Base-by-base conservation (phyloP, 1,284 basidiomycete species). In the Sporisorium reilianum region DNA sequence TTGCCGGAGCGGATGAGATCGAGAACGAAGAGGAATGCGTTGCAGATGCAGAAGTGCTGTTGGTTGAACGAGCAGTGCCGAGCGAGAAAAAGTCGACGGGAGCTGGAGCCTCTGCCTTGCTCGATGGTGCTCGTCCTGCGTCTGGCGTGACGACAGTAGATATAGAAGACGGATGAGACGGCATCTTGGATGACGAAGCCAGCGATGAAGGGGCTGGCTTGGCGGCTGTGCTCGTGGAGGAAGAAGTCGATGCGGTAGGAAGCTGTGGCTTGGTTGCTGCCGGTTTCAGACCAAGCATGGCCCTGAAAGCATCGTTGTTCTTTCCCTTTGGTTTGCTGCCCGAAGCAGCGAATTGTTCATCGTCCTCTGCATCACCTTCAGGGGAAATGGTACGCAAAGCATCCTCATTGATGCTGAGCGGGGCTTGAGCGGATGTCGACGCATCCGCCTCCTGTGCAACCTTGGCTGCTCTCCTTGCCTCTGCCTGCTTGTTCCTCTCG, bases 271-370 rank as follows among this genome's bases (percentile, higher is more conserved):
- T 59, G 18, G 50, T 40, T 6, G 63, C 50, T 30, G 53, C 49
- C 10, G 79, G 75, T 38, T 79, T 74, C 41, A 84, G 76, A 7
- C 82, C 82, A 1, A 84, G 77, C 82, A 84, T 84, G n/a, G 81
- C 81, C 28, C 82, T 72, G 54, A 84, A 84, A 23, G 78, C 82
- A 26, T 79, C 77, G 40, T 84, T 84, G 14, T 63, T 78, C 54
- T 82, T 83, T 9, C 59, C 61, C 23, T 78, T 71, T 3, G 60
- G 16, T 36, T 61, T 65, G 12, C 54, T 25, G 0, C 10, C 25
- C 20, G 42, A 20, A 1, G 36, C 25, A 20, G 63, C 57, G n/a
- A n/a, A 20, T 30, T 23, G 1, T 6, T 32, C 28, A 20, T 14
- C 44, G n/a, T 22, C 46, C 5, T 36, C 40, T 30, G 16, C 26